phyloP scores from a whole-genome alignment of 768 basidiomycete species.

The Tulasnella sp. region DNA sequence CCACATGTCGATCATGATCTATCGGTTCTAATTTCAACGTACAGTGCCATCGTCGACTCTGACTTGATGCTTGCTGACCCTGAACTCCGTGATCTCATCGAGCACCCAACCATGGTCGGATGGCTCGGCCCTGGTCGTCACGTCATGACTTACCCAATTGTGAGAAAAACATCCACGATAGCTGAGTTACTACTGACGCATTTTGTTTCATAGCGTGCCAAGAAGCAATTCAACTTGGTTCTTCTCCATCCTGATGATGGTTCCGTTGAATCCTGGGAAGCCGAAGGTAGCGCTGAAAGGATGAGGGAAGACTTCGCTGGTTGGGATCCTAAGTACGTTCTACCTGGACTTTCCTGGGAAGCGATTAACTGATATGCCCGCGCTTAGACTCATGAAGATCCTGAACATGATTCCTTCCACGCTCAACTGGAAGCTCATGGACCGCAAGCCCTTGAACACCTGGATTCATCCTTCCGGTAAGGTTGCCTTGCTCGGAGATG shows the following conservation, averaged over 20 bases:
- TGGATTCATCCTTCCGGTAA: constrained; percentile 37
- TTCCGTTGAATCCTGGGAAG: constrained; percentile 29
- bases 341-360: background rate
- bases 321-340: constrained; percentile 30
- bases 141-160: constrained; percentile 15
- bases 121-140: constrained; percentile 32
- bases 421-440: constrained; percentile 36
- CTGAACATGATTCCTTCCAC: constrained; percentile 34
- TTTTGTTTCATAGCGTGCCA: constrained; percentile 15
- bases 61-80: constrained; percentile 37
- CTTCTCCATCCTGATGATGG: constrained; percentile 8
- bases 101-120: constrained; percentile 33
- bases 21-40: background rate
- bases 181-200: too few species aligned
- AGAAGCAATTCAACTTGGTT: constrained; percentile 11
- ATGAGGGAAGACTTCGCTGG: constrained; percentile 35
- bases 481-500: constrained; percentile 38
- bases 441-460: constrained; percentile 33
- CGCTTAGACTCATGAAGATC: constrained; percentile 30
- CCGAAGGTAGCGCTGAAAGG: constrained; percentile 32
- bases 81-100: constrained; percentile 38
- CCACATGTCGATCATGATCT: background rate
- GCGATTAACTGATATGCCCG: background rate
- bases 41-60: constrained; percentile 37
- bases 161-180: too few species aligned